Conservation (phyloP, 352 stramenopile genomes). For the Stephanocyclus meneghinianus region DNA sequence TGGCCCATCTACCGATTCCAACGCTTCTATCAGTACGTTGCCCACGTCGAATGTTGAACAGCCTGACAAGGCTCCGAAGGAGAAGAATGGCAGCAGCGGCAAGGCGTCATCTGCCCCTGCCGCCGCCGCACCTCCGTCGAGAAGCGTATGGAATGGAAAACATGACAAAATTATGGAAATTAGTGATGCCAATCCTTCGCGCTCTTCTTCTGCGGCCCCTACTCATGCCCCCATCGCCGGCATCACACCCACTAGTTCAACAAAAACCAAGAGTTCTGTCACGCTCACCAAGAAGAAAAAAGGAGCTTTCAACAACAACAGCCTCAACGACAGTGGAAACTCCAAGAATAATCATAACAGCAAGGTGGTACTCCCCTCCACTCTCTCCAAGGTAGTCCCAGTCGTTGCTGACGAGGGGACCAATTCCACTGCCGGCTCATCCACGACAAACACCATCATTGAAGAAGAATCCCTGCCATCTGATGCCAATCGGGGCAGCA, state of each 20-base stretch:
- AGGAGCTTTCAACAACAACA: background rate
- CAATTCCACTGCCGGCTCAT: slow-evolving; percentile 42
- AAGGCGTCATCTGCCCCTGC: background rate
- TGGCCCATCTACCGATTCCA: slow-evolving; percentile 3
- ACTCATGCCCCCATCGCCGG: background rate
- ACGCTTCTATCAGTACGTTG: background rate
- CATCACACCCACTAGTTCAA: background rate
- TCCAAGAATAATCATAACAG: slow-evolving; percentile 5
- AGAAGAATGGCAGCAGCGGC: background rate
- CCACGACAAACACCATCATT: slow-evolving; percentile 26
- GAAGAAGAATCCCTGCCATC: slow-evolving; percentile 16
- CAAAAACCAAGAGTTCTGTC: slow-evolving; percentile 1
- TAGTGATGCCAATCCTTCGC: slow-evolving; percentile 7
- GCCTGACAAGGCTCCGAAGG: background rate
- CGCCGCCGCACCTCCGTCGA: slow-evolving; percentile 7
- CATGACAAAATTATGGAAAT: slow-evolving; percentile 41
- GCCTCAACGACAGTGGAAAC: slow-evolving; percentile 3
- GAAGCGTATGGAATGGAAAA: slow-evolving; percentile 46
- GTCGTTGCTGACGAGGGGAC: slow-evolving; percentile 30
- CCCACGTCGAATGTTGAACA: slow-evolving; percentile 5
- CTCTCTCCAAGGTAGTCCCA: background rate
- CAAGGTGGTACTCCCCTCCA: slow-evolving; percentile 4
- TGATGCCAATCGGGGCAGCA: background rate
- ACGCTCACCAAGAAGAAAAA: slow-evolving; percentile 4
- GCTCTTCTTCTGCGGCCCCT: background rate